A percentile compares a stretch with the other conserved stretches of the same genome.
These are phyloP conservation scores for Hibiscus syriacus DNA, from an alignment of 345 rosid genomes.

Conservation along the genomic window DNA sequence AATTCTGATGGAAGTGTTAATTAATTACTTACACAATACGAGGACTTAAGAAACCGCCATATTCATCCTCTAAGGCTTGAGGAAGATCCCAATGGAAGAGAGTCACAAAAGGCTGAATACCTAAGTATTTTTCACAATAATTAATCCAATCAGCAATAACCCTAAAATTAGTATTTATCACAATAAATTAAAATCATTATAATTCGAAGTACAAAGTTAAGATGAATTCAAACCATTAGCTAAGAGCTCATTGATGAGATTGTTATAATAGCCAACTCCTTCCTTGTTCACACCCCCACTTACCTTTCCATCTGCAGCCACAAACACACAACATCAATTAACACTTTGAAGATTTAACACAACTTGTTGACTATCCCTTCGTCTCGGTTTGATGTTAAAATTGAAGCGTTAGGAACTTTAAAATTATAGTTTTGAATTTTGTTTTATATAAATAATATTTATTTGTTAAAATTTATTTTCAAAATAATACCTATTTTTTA, in stretches of 20 bases:
- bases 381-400: no score
- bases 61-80: slow-evolving; percentile 36
- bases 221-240: slow-evolving; percentile 15
- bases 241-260: slow-evolving; percentile 34
- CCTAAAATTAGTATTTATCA: background rate
- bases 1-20: background rate
- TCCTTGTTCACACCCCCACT: slow-evolving; percentile 30
- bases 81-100: slow-evolving; percentile 46
- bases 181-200: background rate
- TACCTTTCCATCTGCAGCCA: slow-evolving; percentile 29
- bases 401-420: no score
- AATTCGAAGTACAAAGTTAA: background rate
- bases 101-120: background rate
- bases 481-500: no score
- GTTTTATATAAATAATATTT: no score
- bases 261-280: slow-evolving; percentile 40
- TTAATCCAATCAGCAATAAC: background rate
- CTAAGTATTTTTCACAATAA: background rate
- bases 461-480: no score
- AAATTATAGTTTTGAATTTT: no score
- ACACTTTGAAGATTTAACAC: no score
- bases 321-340: background rate
- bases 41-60: slow-evolving; percentile 34
- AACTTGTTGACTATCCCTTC: no score
- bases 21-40: slow-evolving; percentile 30